Evolutionary conservation across 805 yeast genomes (phyloP).

Genomic region (Jamesozyma jinghongensis): DNA sequence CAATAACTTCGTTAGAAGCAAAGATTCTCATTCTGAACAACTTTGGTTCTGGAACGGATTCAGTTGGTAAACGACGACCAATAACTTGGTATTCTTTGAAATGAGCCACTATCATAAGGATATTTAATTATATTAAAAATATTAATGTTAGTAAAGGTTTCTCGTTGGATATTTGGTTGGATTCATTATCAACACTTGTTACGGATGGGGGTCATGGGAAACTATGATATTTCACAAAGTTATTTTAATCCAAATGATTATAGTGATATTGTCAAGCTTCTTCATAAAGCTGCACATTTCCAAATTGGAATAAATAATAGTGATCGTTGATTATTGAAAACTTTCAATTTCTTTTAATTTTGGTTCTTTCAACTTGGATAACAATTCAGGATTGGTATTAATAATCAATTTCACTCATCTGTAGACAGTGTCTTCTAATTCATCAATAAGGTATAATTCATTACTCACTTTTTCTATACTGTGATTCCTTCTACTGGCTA

Average conservation of each 20-base stretch:
- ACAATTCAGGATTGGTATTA: background rate
- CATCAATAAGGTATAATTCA: background rate
- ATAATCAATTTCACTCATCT: background rate
- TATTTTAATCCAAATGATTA: too few species aligned
- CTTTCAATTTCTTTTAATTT: too few species aligned
- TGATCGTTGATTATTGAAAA: too few species aligned
- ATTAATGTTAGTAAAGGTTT: slow-evolving; percentile 1
- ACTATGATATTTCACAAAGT: too few species aligned
- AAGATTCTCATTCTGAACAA: slow-evolving; percentile 99
- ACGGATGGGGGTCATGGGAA: too few species aligned
- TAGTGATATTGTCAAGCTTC: too few species aligned
- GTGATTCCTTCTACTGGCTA: slow-evolving; percentile 8
- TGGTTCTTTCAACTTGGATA: background rate
- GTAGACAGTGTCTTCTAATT: background rate
- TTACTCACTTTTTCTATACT: slow-evolving; percentile 22
- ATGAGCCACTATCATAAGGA: slow-evolving; percentile 62
- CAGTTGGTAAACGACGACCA: slow-evolving; percentile 99
- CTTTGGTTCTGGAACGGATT: slow-evolving; percentile 98
- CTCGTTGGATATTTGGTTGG: background rate
- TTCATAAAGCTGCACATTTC: too few species aligned
- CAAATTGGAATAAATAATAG: too few species aligned
- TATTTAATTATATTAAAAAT: background rate
- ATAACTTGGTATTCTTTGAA: slow-evolving; percentile 99
- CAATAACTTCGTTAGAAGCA: slow-evolving; percentile 98
- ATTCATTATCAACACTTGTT: too few species aligned